Conservation (phyloP, 257 asterid species). For the Ballota nigra region DNA sequence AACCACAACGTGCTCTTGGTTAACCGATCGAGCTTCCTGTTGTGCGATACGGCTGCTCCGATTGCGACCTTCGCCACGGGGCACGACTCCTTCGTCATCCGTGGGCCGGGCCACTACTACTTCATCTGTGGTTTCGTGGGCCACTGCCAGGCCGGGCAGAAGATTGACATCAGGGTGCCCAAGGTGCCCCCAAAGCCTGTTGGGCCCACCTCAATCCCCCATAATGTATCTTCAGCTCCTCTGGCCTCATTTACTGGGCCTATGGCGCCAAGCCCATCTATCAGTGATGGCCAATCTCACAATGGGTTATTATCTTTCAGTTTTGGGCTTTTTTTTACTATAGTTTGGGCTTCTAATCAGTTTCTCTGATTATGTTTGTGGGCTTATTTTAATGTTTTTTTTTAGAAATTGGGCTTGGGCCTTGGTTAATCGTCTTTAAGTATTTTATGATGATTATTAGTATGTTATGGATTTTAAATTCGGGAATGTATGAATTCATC, state of each 20-base stretch:
- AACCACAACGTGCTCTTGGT: conserved; percentile 57
- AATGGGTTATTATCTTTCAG: conserved; percentile 2
- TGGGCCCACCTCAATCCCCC: conserved; percentile 16
- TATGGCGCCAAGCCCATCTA: conserved; percentile 39
- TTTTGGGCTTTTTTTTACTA: conserved; percentile 18
- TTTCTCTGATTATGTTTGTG: background rate
- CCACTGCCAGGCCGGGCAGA: conserved; percentile 67
- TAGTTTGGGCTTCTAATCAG: conserved; percentile 21
- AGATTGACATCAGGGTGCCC: conserved; percentile 55
- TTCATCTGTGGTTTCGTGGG: conserved; percentile 59
- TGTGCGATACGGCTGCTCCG: conserved; percentile 42
- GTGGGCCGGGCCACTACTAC: conserved; percentile 49
- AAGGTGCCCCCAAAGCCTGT: background rate
- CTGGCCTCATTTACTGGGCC: conserved; percentile 26
- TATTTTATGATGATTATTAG: background rate
- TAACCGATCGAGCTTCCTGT: conserved; percentile 42
- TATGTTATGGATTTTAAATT: background rate
- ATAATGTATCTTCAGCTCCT: conserved; percentile 6
- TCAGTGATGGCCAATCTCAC: conserved; percentile 17
- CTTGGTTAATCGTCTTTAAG: background rate
- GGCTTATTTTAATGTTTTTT: background rate
- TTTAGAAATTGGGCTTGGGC: background rate
- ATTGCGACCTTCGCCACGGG: conserved; percentile 43
- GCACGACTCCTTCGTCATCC: conserved; percentile 47
- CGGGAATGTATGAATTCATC: background rate